These are phyloP conservation scores for Alternaria viburni DNA, from an alignment of 2,329 filamentous ascomycete genomes.

Conservation along the genomic window DNA sequence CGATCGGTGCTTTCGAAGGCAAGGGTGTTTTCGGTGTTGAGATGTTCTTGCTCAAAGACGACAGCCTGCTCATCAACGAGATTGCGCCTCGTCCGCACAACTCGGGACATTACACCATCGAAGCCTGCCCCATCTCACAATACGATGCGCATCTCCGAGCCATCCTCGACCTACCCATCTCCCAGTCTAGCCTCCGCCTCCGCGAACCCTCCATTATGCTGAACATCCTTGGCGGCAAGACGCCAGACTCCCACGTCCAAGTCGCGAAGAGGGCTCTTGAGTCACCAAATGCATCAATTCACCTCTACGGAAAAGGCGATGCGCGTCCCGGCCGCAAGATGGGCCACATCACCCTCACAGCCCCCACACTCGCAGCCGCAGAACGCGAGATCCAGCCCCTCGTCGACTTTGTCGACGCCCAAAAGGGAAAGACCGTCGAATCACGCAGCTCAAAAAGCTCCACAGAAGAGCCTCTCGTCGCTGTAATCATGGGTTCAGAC, in stretches of 20 bases:
- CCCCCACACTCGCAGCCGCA: slow-evolving; percentile 70
- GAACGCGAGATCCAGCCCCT: slow-evolving; percentile 72
- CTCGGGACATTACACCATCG: slow-evolving; percentile 94
- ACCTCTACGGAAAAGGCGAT: slow-evolving; percentile 88
- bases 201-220: slow-evolving; percentile 72
- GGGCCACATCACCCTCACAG: slow-evolving; percentile 87
- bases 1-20: slow-evolving; percentile 80
- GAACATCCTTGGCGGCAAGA: slow-evolving; percentile 56
- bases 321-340: slow-evolving; percentile 91
- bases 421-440: slow-evolving; percentile 52
- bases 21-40: slow-evolving; percentile 96
- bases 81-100: slow-evolving; percentile 86
- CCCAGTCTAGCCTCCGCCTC: slow-evolving; percentile 59
- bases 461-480: slow-evolving; percentile 63
- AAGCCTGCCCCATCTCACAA: slow-evolving; percentile 87
- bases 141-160: slow-evolving; percentile 89
- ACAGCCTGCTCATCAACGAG: slow-evolving; percentile 79
- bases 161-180: slow-evolving; percentile 73
- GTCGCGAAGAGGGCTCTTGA: slow-evolving; percentile 64
- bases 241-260: slow-evolving; percentile 67
- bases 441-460: slow-evolving; percentile 16
- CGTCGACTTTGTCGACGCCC: slow-evolving; percentile 67
- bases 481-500: slow-evolving; percentile 85
- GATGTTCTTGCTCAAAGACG: slow-evolving; percentile 84
- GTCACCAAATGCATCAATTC: slow-evolving; percentile 68